These are phyloP conservation scores for Solanum clarkiae DNA, from an alignment of 257 asterid species.

Conservation along the genomic window DNA sequence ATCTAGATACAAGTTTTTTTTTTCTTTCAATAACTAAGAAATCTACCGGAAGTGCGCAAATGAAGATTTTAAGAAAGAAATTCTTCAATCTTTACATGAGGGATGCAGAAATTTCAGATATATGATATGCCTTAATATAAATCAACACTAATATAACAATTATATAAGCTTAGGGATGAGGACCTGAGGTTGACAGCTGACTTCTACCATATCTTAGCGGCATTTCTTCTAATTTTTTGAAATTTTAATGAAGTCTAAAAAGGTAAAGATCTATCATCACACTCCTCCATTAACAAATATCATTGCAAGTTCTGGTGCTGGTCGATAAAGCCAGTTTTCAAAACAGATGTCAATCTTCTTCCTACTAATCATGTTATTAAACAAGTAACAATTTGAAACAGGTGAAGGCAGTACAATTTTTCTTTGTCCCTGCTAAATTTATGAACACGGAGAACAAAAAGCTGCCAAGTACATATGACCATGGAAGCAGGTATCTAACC, in stretches of 20 bases:
- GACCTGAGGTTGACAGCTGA: background rate
- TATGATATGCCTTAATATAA: background rate
- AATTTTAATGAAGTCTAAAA: background rate
- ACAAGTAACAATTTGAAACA: background rate
- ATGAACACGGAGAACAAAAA: background rate
- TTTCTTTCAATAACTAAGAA: background rate
- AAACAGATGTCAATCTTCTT: background rate
- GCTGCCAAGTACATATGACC: background rate
- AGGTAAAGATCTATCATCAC: background rate
- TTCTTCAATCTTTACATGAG: background rate
- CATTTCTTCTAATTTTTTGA: background rate
- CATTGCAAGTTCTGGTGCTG: background rate
- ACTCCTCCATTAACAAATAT: background rate
- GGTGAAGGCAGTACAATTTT: background rate
- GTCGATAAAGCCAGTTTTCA: background rate
- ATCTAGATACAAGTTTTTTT: background rate
- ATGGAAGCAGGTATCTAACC: slow-evolving; percentile 43
- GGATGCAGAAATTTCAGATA: background rate
- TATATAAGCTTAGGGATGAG: background rate
- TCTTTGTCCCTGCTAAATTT: background rate
- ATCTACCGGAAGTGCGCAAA: background rate
- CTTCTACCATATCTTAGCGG: background rate
- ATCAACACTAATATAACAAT: background rate
- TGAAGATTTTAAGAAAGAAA: background rate
- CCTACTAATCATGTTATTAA: background rate